phyloP scores from a whole-genome alignment of 1,284 basidiomycete genomes.

The Ceratobasidium sp. region DNA sequence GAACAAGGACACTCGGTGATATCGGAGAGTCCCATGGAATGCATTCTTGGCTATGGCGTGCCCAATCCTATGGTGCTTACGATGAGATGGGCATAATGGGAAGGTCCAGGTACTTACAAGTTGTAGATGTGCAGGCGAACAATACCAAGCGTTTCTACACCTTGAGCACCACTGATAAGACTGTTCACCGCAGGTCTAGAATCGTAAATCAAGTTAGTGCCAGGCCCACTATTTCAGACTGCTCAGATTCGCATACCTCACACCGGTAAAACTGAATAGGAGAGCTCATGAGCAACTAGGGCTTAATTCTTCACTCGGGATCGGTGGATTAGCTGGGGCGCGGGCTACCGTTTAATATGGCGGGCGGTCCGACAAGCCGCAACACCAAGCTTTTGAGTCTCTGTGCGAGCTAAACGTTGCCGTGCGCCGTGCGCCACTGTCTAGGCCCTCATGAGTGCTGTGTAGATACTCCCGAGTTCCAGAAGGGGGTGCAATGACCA shows the following conservation, averaged over 20 bases:
- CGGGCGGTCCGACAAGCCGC: not conserved
- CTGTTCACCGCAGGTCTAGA: constrained; percentile 19
- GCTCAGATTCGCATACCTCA: not conserved
- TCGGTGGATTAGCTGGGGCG: no score
- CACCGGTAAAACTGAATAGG: not conserved
- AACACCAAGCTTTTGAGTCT: constrained; percentile 22
- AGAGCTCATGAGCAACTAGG: constrained; percentile 20
- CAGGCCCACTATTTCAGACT: not conserved
- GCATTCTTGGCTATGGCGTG: constrained; percentile 24
- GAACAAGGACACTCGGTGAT: not conserved
- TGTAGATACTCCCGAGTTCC: not conserved
- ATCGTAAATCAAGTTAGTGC: not conserved
- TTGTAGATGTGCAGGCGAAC: constrained; percentile 23
- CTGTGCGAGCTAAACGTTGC: constrained; percentile 13
- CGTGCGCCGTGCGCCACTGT: constrained; percentile 9
- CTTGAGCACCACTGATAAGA: constrained; percentile 20
- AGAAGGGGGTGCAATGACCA: not conserved
- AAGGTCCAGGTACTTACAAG: not conserved
- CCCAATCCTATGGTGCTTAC: constrained; percentile 13
- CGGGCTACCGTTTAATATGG: not conserved
- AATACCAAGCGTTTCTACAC: constrained; percentile 29
- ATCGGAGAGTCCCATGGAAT: not conserved
- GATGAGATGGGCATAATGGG: no score
- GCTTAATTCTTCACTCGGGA: no score
- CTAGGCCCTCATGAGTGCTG: not conserved